These are phyloP conservation scores for Phaeosphaeria sp. DNA, from an alignment of 2,329 filamentous ascomycete species.

Conservation along the genomic window DNA sequence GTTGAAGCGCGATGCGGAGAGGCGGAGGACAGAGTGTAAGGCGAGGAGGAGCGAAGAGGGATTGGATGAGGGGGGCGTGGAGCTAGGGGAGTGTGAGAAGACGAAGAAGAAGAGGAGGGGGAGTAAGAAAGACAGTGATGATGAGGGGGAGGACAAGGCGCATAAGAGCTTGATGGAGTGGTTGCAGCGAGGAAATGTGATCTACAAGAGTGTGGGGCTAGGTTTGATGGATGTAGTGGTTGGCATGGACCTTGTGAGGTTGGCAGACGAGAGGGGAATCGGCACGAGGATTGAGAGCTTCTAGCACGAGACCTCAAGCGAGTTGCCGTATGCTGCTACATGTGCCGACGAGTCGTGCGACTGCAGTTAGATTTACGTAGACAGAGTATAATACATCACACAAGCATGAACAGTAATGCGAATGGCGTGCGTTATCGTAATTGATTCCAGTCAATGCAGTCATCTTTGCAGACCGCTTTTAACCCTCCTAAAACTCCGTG, in stretches of 20 bases:
- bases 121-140: constrained; percentile 27
- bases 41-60: constrained; percentile 43
- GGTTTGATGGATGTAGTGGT: constrained; percentile 73
- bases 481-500: constrained; percentile 49
- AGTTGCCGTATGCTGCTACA: neutral
- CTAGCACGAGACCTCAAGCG: constrained; percentile 23
- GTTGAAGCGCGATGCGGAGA: constrained; percentile 62
- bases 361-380: constrained; percentile 8
- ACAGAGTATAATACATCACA: constrained; percentile 15
- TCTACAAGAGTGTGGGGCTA: constrained; percentile 73
- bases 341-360: constrained; percentile 7
- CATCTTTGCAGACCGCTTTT: constrained; percentile 43
- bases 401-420: constrained; percentile 22
- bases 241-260: constrained; percentile 62
- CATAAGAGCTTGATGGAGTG: constrained; percentile 60
- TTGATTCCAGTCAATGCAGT: constrained; percentile 46
- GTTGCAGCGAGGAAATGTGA: constrained; percentile 68
- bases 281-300: constrained; percentile 62
- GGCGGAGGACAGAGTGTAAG: constrained; percentile 35
- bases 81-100: constrained; percentile 73
- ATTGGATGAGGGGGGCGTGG: constrained; percentile 72
- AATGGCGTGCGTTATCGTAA: constrained; percentile 42
- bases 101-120: constrained; percentile 68
- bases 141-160: constrained; percentile 38
- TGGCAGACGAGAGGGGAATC: constrained; percentile 63